Percentiles rank a stretch among this genome's conserved stretches.
These are phyloP conservation scores for Delonix regia DNA, from an alignment of 306 rosid species.

Conservation along the genomic window DNA sequence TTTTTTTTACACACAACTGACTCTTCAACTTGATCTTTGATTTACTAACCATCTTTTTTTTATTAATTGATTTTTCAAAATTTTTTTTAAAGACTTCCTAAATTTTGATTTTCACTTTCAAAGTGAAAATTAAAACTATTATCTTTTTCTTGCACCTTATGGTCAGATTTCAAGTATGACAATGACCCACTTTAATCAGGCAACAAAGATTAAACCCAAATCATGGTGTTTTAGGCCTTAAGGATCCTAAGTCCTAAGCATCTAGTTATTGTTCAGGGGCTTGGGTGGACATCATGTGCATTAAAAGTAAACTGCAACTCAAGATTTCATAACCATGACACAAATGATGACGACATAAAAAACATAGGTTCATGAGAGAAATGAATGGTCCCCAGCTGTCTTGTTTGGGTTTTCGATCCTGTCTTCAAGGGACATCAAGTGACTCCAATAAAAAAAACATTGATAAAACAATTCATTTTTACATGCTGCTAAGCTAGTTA, in stretches of 20 bases:
- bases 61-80: too few relatives aligned
- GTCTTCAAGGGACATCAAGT: neutral
- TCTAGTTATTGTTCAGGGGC: neutral
- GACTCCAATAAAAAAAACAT: neutral
- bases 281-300: conserved; percentile 20
- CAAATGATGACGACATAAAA: neutral
- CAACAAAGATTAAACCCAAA: neutral
- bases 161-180: too few relatives aligned
- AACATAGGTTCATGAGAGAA: neutral
- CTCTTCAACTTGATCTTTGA: too few relatives aligned
- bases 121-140: too few relatives aligned
- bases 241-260: neutral
- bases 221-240: neutral
- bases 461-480: neutral
- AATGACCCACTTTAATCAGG: conserved; percentile 5
- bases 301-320: conserved; percentile 8
- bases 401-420: neutral
- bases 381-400: neutral
- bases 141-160: too few relatives aligned
- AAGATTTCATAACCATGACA: conserved; percentile 20
- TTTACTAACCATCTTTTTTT: too few relatives aligned
- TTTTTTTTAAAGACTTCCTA: too few relatives aligned
- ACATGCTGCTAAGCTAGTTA: neutral
- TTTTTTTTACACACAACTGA: too few relatives aligned
- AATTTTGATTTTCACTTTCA: too few relatives aligned